phyloP scores from a whole-genome alignment of 108 stramenopile genomes.

The Heterococcus sp. region DNA sequence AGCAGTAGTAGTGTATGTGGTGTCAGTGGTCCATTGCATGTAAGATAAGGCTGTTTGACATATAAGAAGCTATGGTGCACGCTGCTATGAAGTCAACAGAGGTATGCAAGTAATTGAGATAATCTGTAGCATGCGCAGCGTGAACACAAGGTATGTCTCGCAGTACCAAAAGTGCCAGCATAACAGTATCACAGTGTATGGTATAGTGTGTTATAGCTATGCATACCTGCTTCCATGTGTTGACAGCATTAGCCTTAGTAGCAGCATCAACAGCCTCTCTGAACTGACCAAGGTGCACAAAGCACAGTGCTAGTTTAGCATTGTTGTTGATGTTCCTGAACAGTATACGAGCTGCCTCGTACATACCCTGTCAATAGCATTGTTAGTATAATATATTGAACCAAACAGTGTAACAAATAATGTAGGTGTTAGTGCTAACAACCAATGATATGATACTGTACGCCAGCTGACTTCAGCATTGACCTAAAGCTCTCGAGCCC shows the following conservation, averaged over 20 bases:
- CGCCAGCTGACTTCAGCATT: too few species aligned
- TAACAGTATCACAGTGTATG: conserved; percentile 78
- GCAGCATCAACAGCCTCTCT: conserved; percentile 98
- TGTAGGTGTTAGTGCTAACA: background rate
- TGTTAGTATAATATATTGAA: background rate
- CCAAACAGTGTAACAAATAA: background rate
- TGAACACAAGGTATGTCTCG: conserved; percentile 84
- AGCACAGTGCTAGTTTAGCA: conserved; percentile 97
- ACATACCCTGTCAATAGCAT: conserved; percentile 75
- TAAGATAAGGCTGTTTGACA: too few species aligned
- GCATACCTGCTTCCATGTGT: conserved; percentile 95
- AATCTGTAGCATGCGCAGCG: background rate
- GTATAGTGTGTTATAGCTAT: background rate
- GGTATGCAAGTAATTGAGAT: background rate
- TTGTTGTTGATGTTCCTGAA: conserved; percentile 99
- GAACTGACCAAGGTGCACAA: conserved; percentile 94
- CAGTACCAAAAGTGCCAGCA: conserved; percentile 93
- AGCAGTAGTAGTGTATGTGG: background rate
- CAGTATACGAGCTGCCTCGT: conserved; percentile 92
- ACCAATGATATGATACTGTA: background rate
- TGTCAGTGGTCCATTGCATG: background rate
- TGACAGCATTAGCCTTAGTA: conserved; percentile 89
- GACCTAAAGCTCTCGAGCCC: too few species aligned
- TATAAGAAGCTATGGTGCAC: too few species aligned
- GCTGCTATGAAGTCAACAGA: background rate